A percentile compares a stretch with the other conserved stretches of the same genome.
Conservation (phyloP, 495 filamentous ascomycete species). For the Melanomma pulvis-pyrius region DNA sequence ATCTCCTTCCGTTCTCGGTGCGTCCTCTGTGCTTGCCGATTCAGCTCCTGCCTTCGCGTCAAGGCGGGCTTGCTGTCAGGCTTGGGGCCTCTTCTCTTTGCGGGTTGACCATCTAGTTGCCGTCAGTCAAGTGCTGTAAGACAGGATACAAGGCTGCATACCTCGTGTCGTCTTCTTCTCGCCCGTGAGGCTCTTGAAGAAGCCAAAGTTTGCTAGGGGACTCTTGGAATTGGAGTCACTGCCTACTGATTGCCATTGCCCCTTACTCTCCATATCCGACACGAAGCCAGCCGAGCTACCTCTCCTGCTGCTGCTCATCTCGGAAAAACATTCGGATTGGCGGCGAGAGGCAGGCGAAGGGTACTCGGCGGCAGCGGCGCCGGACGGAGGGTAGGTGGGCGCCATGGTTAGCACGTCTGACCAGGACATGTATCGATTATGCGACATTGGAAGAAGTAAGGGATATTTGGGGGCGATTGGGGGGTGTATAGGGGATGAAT, state of each 20-base stretch:
- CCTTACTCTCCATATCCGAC: slow-evolving; percentile 37
- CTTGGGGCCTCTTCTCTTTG: slow-evolving; percentile 91
- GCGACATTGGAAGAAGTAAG: slow-evolving; percentile 29
- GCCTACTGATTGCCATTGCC: slow-evolving; percentile 36
- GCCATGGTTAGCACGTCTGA: slow-evolving; percentile 36
- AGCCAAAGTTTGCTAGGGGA: slow-evolving; percentile 58
- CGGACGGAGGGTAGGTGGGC: slow-evolving; percentile 35
- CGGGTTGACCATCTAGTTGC: slow-evolving; percentile 72
- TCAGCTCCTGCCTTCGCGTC: slow-evolving; percentile 91
- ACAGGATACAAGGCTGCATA: slow-evolving; percentile 30
- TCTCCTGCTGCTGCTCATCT: slow-evolving; percentile 32
- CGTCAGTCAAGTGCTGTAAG: neutral
- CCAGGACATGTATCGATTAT: slow-evolving; percentile 37
- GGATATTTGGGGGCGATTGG: neutral
- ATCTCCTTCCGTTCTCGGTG: slow-evolving; percentile 96
- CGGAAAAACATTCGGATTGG: slow-evolving; percentile 33
- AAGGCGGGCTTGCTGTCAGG: slow-evolving; percentile 94
- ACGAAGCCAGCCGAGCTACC: slow-evolving; percentile 36
- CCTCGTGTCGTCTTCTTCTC: slow-evolving; percentile 64
- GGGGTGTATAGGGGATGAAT: neutral
- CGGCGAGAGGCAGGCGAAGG: slow-evolving; percentile 31
- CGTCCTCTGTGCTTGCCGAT: slow-evolving; percentile 93
- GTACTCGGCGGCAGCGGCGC: slow-evolving; percentile 24
- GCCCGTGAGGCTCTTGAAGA: slow-evolving; percentile 60
- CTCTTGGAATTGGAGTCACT: slow-evolving; percentile 51